These are phyloP conservation scores for Smallanthus sonchifolius DNA, from an alignment of 129 eudicot genomes.

Conservation along the genomic window DNA sequence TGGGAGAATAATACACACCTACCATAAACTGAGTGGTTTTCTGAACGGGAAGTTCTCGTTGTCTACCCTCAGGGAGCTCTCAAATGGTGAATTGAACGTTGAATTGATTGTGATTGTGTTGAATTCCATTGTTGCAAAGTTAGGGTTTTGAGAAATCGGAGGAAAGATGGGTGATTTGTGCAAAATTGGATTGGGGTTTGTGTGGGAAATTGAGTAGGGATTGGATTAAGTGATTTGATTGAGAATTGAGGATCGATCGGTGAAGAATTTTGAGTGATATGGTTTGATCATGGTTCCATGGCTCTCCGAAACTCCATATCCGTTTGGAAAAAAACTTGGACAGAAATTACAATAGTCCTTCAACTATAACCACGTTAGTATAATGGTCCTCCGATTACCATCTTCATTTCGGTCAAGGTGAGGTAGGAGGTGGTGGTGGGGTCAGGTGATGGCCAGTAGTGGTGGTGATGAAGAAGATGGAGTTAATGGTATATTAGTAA, in stretches of 20 bases:
- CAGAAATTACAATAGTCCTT: background rate
- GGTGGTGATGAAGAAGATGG: too few relatives aligned
- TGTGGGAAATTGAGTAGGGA: background rate
- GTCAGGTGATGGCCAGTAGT: too few relatives aligned
- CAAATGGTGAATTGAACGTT: slow-evolving; percentile 64
- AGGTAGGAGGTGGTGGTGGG: too few relatives aligned
- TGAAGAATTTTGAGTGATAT: background rate
- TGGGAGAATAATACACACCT: slow-evolving; percentile 98
- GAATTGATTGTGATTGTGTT: slow-evolving; percentile 61
- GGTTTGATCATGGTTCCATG: slow-evolving; percentile 15
- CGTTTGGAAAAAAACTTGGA: background rate
- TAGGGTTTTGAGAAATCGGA: slow-evolving; percentile 14
- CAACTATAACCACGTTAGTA: background rate
- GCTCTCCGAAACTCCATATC: background rate
- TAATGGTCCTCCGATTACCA: too few relatives aligned
- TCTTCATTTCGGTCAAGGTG: too few relatives aligned
- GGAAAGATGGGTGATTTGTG: background rate
- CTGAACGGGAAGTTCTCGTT: slow-evolving; percentile 29
- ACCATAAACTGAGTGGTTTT: slow-evolving; percentile 88
- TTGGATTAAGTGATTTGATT: background rate
- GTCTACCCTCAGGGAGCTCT: slow-evolving; percentile 31
- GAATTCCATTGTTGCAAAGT: slow-evolving; percentile 25
- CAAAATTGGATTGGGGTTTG: background rate
- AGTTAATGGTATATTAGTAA: too few relatives aligned
- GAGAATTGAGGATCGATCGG: slow-evolving; percentile 17